Evolutionary conservation across 1,284 basidiomycete species (phyloP).

Genomic region (Cutaneotrichosporon curvatum): DNA sequence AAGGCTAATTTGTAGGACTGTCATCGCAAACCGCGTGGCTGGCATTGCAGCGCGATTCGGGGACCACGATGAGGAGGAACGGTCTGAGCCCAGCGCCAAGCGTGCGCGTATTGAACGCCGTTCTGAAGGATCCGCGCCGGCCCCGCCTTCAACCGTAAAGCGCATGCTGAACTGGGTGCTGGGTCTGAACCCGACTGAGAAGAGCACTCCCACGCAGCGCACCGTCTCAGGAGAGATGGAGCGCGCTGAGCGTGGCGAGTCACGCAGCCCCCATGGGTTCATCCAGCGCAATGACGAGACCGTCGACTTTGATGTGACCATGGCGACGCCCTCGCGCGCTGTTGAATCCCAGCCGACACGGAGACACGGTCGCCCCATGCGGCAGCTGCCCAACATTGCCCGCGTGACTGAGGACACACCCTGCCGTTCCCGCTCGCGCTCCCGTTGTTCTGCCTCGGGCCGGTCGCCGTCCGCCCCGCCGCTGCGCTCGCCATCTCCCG

Average conservation of each 20-base stretch:
- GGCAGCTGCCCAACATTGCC: not conserved
- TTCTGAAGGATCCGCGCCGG: not conserved
- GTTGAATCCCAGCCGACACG: too few relatives aligned
- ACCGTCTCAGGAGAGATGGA: too few relatives aligned
- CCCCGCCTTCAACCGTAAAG: constrained; percentile 8
- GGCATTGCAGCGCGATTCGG: not conserved
- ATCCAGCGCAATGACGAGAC: constrained; percentile 6
- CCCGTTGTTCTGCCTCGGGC: not conserved
- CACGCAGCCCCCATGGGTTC: not conserved
- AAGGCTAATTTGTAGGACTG: too few relatives aligned
- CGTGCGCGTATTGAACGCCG: not conserved
- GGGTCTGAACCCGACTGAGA: not conserved
- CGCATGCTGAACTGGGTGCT: constrained; percentile 10
- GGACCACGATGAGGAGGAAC: not conserved
- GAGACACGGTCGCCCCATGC: too few relatives aligned
- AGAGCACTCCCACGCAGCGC: too few relatives aligned
- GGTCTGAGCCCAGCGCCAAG: not conserved
- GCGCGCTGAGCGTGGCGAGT: too few relatives aligned
- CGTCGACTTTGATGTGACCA: constrained; percentile 5
- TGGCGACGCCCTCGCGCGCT: constrained; percentile 8
- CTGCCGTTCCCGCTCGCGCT: not conserved
- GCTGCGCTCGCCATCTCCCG: not conserved
- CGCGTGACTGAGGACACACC: not conserved
- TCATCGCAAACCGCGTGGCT: constrained; percentile 3
- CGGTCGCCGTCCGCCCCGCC: constrained; percentile 1